A percentile compares a stretch with the other conserved stretches of the same genome.
Evolutionary conservation across 176 grass and related monocot genomes (phyloP).

Genomic region (Melocanna baccifera): DNA sequence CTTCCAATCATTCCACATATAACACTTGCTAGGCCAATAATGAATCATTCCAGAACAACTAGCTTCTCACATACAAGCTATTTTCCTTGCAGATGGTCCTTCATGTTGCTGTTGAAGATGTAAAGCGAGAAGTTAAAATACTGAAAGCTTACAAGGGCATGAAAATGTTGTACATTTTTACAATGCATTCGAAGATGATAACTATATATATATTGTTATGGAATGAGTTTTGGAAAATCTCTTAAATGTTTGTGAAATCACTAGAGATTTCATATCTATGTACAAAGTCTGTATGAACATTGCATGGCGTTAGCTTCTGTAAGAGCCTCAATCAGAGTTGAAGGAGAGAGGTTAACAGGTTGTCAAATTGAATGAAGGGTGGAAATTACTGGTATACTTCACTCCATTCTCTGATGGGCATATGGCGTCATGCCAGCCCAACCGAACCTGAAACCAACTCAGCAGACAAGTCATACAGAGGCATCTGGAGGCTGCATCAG

Average conservation of each 20-base stretch:
- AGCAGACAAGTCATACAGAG: conserved; percentile 6
- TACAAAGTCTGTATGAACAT: neutral
- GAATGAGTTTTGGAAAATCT: conserved; percentile 64
- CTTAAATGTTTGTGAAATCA: neutral
- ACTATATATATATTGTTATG: conserved; percentile 94
- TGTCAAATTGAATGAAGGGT: no score
- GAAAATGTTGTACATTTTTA: conserved; percentile 91
- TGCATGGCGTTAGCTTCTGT: neutral
- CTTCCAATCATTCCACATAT: no score
- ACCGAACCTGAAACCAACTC: conserved; percentile 58
- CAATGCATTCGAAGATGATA: conserved; percentile 86
- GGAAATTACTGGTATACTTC: no score
- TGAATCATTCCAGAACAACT: no score
- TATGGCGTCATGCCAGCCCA: conserved; percentile 89
- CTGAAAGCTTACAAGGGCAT: conserved; percentile 79
- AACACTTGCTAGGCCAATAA: no score
- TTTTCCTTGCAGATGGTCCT: conserved; percentile 73
- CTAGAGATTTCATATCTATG: neutral
- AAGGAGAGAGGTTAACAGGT: neutral
- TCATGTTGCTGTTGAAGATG: conserved; percentile 89
- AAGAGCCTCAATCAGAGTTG: conserved; percentile 9
- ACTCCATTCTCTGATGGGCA: no score
- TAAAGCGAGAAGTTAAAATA: conserved; percentile 94
- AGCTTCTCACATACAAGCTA: neutral
- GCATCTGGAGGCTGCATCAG: neutral